Evolutionary conservation across 257 asterid species (phyloP).

Genomic region (Sherardia arvensis): DNA sequence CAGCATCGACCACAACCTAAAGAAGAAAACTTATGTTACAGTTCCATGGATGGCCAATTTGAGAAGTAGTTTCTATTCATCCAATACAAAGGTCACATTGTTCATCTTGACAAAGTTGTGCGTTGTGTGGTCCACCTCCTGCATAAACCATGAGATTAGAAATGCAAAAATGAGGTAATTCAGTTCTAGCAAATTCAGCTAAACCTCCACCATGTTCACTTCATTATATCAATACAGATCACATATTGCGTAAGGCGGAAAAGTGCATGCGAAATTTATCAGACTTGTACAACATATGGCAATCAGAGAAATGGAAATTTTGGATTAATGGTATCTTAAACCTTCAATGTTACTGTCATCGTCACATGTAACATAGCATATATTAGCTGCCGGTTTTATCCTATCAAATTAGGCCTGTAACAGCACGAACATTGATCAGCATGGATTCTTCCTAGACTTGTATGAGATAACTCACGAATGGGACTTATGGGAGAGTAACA

Average conservation of each 20-base stretch:
- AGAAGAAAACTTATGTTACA: not conserved
- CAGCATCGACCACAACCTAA: not conserved
- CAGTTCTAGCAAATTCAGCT: not conserved
- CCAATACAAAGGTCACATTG: slow-evolving; percentile 35
- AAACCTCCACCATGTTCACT: not conserved
- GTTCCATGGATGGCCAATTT: not conserved
- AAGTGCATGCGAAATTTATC: not conserved
- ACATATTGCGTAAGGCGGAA: not conserved
- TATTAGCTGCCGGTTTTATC: not conserved
- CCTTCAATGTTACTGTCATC: no score
- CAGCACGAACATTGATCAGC: not conserved
- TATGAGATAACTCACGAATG: not conserved
- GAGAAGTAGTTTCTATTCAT: slow-evolving; percentile 24
- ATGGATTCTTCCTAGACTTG: not conserved
- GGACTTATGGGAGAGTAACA: not conserved
- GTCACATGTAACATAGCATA: no score
- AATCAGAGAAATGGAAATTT: no score
- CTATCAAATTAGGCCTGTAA: not conserved
- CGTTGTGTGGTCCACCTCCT: slow-evolving; percentile 78
- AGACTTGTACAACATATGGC: no score
- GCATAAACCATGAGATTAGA: slow-evolving; percentile 11
- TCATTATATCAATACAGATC: not conserved
- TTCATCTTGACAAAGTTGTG: slow-evolving; percentile 40
- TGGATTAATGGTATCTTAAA: no score
- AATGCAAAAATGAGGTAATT: no score